Base-by-base conservation (phyloP, 169 alveolate genomes). In the Toxoplasma gondii region DNA sequence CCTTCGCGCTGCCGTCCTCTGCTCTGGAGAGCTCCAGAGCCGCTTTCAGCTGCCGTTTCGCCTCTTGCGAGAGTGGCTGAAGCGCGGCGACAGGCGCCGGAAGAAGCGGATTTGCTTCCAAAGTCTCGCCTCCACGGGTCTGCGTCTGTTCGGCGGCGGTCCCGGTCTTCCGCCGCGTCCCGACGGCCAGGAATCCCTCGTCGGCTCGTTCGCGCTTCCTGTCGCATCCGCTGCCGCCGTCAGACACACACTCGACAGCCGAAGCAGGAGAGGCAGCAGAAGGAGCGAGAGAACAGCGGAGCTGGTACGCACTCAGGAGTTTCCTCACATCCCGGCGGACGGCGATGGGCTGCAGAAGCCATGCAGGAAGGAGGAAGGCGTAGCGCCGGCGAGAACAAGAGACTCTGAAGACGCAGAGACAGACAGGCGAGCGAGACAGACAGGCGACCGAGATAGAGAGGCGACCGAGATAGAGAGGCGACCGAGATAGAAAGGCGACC, bases 301-400 rank as follows among this genome's bases (percentile, higher is more conserved):
- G 45, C 10, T 78, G 86, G n/a, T n/a, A 78, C 86, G n/a, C 39
- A 31, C 10, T 36, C 45, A 78, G n/a, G 86, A 78, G 39, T 45
- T 78, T 38, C 22, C 45, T 39, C 17, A 70, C 80, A 53, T 78
- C 91, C 17, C 38, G 43, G 31, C 94, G 58, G 4, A 78, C 41
- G 17, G 84, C 82, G 54, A 58, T 38, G 7, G 95, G 95, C 58
- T 67, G 95, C 45, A 92, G 87, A 45, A 82, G 80, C 81, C 86
- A 82, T 43, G 70, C 58, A 12, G 94, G 94, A 38, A 92, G 43
- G 16, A 53, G 31, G 38, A 69, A 92, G 36, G 43, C 92, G 74
- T 92, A 92, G 31, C 67, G 91, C 0, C 94, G 94, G 10, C 94
- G 94, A 34, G 91, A 92, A 49, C 95, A 92, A 36, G 84, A 70